Conservation (phyloP, 768 basidiomycete species). For the Lactarius trivialis region DNA sequence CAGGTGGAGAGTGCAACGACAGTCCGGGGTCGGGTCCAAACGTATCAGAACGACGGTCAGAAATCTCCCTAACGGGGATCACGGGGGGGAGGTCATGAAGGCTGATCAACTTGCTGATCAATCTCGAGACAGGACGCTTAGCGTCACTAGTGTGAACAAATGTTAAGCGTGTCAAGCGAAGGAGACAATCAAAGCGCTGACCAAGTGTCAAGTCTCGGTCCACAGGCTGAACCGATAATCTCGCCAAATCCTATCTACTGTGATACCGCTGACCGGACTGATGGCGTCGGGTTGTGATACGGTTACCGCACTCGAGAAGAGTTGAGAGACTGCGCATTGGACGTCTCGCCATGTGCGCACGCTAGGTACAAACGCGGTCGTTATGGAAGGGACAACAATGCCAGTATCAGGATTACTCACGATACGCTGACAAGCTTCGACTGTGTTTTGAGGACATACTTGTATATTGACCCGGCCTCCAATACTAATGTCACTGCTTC, state of each 20-base stretch:
- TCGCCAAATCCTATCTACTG: conserved; percentile 60
- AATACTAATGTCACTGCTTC: conserved; percentile 62
- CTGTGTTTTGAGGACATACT: conserved; percentile 60
- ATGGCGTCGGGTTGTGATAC: conserved; percentile 31
- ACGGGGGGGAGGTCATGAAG: not conserved
- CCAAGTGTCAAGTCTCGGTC: conserved; percentile 26
- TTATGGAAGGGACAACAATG: not conserved
- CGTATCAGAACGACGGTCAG: conserved; percentile 11
- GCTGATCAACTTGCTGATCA: not conserved
- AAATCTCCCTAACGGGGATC: conserved; percentile 8
- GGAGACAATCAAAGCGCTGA: not conserved
- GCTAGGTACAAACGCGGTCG: conserved; percentile 30
- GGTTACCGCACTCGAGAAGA: conserved; percentile 40
- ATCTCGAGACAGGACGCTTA: conserved; percentile 5
- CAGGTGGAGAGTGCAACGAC: conserved; percentile 13
- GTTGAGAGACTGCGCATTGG: conserved; percentile 52
- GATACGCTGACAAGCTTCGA: conserved; percentile 64
- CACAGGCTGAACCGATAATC: conserved; percentile 61
- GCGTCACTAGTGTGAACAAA: not conserved
- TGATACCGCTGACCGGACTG: conserved; percentile 45
- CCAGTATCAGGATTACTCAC: conserved; percentile 35
- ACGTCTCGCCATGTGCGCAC: conserved; percentile 63
- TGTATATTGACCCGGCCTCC: conserved; percentile 62
- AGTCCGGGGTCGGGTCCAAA: conserved; percentile 13
- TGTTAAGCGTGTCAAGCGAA: not conserved